Percentiles rank a stretch among this genome's conserved stretches.
These are phyloP conservation scores for Hyphopichia burtonii DNA, from an alignment of 1,139 yeast genomes.

Conservation along the genomic window DNA sequence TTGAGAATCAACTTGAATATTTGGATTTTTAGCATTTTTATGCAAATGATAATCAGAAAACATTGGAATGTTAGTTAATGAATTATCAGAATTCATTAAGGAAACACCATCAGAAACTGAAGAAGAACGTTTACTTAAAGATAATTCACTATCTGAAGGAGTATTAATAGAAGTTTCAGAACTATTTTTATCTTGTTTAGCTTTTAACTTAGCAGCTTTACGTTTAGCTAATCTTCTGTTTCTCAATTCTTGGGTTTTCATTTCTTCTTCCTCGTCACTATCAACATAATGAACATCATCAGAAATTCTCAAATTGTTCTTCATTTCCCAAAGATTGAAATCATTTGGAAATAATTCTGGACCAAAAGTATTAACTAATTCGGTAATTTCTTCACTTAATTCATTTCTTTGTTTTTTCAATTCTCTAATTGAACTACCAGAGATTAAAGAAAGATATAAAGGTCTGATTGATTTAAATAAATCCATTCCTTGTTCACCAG, in stretches of 20 bases:
- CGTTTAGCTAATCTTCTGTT: slow-evolving; percentile 38
- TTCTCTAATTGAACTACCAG: slow-evolving; percentile 58
- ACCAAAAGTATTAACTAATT: slow-evolving; percentile 44
- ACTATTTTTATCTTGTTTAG: not conserved
- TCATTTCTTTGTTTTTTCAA: slow-evolving; percentile 42
- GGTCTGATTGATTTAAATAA: slow-evolving; percentile 81
- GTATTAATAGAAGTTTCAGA: slow-evolving; percentile 2
- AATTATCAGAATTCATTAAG: slow-evolving; percentile 50
- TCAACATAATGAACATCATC: slow-evolving; percentile 32
- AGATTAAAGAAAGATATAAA: slow-evolving; percentile 66
- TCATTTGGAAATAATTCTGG: slow-evolving; percentile 47
- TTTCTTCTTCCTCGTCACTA: slow-evolving; percentile 56
- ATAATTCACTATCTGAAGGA: slow-evolving; percentile 18
- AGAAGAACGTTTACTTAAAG: slow-evolving; percentile 26
- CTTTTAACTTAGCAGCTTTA: slow-evolving; percentile 13
- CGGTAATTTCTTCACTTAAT: slow-evolving; percentile 43
- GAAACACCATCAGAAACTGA: slow-evolving; percentile 54
- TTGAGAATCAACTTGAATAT: slow-evolving; percentile 23
- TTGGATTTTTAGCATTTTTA: slow-evolving; percentile 29
- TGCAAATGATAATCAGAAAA: slow-evolving; percentile 48
- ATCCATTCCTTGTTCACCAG: slow-evolving; percentile 94
- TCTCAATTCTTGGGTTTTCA: slow-evolving; percentile 53
- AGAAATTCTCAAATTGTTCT: slow-evolving; percentile 25
- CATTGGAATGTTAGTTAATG: slow-evolving; percentile 56
- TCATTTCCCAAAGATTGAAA: slow-evolving; percentile 42